These are phyloP conservation scores for Yamadazyma siamensis DNA, from an alignment of 1,139 yeast genomes.

Conservation along the genomic window DNA sequence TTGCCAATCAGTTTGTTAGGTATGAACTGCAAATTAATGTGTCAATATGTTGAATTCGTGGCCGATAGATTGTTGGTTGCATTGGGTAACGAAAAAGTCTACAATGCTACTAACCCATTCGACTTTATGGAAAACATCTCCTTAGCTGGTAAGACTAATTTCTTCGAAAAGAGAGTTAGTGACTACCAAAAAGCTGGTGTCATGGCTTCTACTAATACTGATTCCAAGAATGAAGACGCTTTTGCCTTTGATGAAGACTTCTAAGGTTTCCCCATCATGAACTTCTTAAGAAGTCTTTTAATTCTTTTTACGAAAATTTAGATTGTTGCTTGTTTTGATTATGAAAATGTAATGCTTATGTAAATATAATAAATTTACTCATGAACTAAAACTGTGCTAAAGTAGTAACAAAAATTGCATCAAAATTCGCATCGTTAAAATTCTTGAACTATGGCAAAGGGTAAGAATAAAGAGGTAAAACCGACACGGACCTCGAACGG, in stretches of 20 bases:
- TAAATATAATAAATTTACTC: slow-evolving; percentile 6
- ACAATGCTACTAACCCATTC: slow-evolving; percentile 89
- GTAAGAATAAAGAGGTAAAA: slow-evolving; percentile 47
- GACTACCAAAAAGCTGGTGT: slow-evolving; percentile 99
- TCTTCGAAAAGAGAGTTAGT: slow-evolving; percentile 97
- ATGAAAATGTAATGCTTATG: slow-evolving; percentile 10
- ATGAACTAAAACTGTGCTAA: too few relatives aligned
- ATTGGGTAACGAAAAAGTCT: slow-evolving; percentile 84
- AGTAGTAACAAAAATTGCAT: not conserved
- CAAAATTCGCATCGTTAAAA: slow-evolving; percentile 6
- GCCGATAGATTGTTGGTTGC: slow-evolving; percentile 93
- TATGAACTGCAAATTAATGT: slow-evolving; percentile 89
- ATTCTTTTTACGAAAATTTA: slow-evolving; percentile 3
- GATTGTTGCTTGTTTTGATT: slow-evolving; percentile 2
- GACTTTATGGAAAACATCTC: slow-evolving; percentile 99
- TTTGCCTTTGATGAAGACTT: slow-evolving; percentile 51
- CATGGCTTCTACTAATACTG: slow-evolving; percentile 56
- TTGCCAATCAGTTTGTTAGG: slow-evolving; percentile 89
- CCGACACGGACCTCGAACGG: slow-evolving; percentile 46
- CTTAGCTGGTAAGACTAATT: slow-evolving; percentile 96
- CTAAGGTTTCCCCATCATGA: slow-evolving; percentile 19
- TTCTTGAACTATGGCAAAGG: slow-evolving; percentile 71
- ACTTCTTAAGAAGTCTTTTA: not conserved
- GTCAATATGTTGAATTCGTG: slow-evolving; percentile 95
- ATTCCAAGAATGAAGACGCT: slow-evolving; percentile 24